Conservation (phyloP, 805 yeast species). For the Cyberlindnera maclurae region DNA sequence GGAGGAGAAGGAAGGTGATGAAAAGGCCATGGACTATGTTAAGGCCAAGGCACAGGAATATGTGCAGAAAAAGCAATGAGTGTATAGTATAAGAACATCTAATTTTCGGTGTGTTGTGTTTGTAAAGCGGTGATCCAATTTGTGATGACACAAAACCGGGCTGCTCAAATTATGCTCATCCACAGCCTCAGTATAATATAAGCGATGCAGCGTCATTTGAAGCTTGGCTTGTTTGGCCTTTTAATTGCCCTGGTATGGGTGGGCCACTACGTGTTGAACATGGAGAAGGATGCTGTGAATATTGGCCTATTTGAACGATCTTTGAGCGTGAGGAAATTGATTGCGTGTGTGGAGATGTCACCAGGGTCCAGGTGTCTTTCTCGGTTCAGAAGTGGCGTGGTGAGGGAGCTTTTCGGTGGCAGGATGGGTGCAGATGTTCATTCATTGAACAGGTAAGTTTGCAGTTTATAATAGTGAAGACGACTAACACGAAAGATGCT, state of each 20-base stretch:
- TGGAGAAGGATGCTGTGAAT: not conserved
- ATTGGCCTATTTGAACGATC: conserved; percentile 2
- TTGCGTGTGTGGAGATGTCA: conserved; percentile 8
- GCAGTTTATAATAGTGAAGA: not conserved
- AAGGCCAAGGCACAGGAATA: conserved; percentile 87
- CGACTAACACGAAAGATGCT: not conserved
- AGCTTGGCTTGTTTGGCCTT: not conserved
- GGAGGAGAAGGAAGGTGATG: conserved; percentile 66
- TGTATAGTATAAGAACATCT: no score
- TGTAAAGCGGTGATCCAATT: not conserved
- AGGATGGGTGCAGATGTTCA: not conserved
- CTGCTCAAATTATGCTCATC: no score
- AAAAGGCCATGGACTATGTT: conserved; percentile 70
- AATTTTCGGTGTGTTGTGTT: not conserved
- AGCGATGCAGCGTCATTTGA: not conserved
- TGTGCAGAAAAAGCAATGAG: conserved; percentile 30
- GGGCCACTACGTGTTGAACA: not conserved
- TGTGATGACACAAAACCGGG: conserved; percentile 1
- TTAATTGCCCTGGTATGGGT: not conserved
- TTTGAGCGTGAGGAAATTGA: conserved; percentile 5
- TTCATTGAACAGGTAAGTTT: conserved; percentile 1
- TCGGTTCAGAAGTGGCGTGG: conserved; percentile 4
- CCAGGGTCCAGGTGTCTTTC: conserved; percentile 9
- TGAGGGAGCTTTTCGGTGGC: conserved; percentile 3
- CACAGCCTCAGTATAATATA: no score